Evolutionary conservation across 805 yeast species (phyloP).

Genomic region (Monosporozyma aquatica): DNA sequence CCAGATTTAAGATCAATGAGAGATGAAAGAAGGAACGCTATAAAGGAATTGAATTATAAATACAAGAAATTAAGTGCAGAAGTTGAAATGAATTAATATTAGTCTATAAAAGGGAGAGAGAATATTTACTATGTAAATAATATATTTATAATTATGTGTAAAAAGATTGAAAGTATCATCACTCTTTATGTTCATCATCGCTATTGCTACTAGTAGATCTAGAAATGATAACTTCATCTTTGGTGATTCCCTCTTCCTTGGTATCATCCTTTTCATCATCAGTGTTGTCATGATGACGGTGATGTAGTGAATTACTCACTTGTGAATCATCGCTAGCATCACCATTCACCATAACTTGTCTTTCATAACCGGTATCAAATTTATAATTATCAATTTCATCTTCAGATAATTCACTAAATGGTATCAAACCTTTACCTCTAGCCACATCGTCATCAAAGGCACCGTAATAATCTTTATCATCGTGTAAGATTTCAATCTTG

Average conservation of each 20-base stretch:
- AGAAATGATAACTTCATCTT: background rate
- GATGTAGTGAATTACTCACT: background rate
- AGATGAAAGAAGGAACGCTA: slow-evolving; percentile 23
- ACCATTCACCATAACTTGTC: background rate
- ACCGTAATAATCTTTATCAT: slow-evolving; percentile 34
- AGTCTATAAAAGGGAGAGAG: background rate
- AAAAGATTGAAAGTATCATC: background rate
- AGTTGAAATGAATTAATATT: too few species aligned
- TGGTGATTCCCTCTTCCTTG: too few species aligned
- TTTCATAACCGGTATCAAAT: slow-evolving; percentile 1
- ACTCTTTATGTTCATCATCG: slow-evolving; percentile 1
- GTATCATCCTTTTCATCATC: background rate
- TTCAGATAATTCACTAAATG: slow-evolving; percentile 24
- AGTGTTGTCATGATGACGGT: background rate
- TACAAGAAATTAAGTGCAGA: slow-evolving; percentile 11
- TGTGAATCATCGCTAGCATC: too few species aligned
- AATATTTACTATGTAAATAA: too few species aligned
- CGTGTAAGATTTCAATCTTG: slow-evolving; percentile 29
- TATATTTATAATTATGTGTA: too few species aligned
- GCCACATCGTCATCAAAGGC: slow-evolving; percentile 33
- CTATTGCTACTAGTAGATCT: background rate
- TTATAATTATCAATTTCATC: slow-evolving; percentile 15
- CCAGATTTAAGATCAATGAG: slow-evolving; percentile 68
- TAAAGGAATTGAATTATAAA: slow-evolving; percentile 21
- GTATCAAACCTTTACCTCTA: slow-evolving; percentile 26